A percentile compares a stretch with the other conserved stretches of the same genome.
These are phyloP conservation scores for Prunus salicina DNA, from an alignment of 306 rosid genomes.

Conservation along the genomic window DNA sequence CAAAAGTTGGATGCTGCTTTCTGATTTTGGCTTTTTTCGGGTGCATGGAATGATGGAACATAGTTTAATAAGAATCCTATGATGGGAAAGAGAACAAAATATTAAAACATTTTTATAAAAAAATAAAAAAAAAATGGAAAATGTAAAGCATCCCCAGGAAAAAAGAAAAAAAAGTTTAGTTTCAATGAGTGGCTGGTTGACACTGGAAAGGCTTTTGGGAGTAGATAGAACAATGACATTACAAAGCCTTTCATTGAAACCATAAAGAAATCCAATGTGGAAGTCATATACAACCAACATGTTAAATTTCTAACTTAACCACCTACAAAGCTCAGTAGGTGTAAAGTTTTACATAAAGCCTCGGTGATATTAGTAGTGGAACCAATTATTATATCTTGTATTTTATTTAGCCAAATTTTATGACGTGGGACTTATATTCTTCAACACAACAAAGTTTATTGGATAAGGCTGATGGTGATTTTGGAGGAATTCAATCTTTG, in stretches of 20 bases:
- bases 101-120: background rate
- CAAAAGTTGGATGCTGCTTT: background rate
- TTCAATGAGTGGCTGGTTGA: constrained; percentile 21
- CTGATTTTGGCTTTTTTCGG: background rate
- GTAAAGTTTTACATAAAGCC: too few species aligned
- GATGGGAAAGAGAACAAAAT: background rate
- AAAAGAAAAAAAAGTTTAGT: background rate
- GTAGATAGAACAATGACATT: background rate
- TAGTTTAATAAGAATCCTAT: constrained; percentile 5
- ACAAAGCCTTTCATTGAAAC: background rate
- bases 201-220: constrained; percentile 7
- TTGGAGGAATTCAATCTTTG: too few species aligned
- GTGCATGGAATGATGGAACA: background rate
- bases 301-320: too few species aligned
- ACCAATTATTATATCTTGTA: too few species aligned
- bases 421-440: too few species aligned
- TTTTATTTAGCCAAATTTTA: too few species aligned
- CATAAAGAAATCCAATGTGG: background rate
- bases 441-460: too few species aligned
- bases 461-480: too few species aligned
- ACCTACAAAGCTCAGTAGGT: rapidly evolving
- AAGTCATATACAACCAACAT: too few species aligned
- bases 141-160: background rate
- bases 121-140: too few species aligned
- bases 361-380: too few species aligned